Base-by-base conservation (phyloP, 345 rosid species). In the Hypericum androsaemum region DNA sequence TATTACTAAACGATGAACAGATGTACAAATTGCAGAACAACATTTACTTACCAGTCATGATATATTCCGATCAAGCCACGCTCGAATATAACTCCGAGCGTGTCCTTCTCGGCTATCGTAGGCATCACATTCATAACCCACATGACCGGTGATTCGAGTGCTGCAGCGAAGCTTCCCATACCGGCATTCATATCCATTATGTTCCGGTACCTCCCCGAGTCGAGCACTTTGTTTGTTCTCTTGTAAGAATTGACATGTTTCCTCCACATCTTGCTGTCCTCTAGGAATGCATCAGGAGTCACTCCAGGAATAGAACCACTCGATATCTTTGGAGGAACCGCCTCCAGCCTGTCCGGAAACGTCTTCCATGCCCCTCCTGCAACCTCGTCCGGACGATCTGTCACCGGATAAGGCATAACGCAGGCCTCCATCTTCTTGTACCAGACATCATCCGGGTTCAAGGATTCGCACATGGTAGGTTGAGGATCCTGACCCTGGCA, bases 81-180 rank as follows among this genome's bases (percentile, higher is more conserved):
- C 54, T 66, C 71, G 13, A 43, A 60, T 45, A 66, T 51, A 22
- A 60, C 59, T 32, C 71, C 65, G 50, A 66, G 41, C 39, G 71
- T 66, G 32, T 66, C 65, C 47, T 47, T 60, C 51, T 66, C 66
- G 6, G 58, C 62, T 43, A 66, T 51, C 28, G 71, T 66, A 35
- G 71, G 71, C 71, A 66, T 56, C 50, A 66, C 66, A 56, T 66
- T 66, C 71, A 66, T 66, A 49, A 61, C 71, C 71, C 71, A 61
- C 28, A 66, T 13, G 45, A 60, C 61, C 3, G 65, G 65, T 39
- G 65, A 66, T 32, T 60, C 58, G 56, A 66, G 58, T 28, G 65
- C 71, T 4, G 71, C 71, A 54, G 71, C 66, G 56, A 66, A 66
- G 46, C 71, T 65, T 66, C 71, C 71, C 62, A 66, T 42, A 12